Evolutionary conservation across 441 rosid genomes (phyloP), one percentile per base, ranked within the genome.

Genomic region (Kokia cookei): DNA sequence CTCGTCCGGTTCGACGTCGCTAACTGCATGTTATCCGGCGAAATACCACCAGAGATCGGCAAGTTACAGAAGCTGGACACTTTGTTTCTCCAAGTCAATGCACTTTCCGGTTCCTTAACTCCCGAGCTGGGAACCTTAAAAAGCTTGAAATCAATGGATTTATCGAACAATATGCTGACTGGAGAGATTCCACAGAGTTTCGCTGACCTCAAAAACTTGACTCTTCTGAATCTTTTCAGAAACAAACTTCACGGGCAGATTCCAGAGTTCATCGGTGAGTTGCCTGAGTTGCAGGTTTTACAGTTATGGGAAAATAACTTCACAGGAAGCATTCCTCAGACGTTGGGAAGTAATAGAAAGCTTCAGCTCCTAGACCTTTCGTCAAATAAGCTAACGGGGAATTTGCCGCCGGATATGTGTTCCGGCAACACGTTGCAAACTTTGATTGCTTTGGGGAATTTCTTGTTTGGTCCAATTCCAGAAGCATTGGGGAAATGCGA

Each of bases 251-350:
- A 91, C 79, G 97, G 99, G 0, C 84, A 88, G 27, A 91, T 95
- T 69, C 99, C 98, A 14, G 93, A 88, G 83, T 91, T 91, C 53
- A 83, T 95, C 70, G 97, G 93, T 12, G 93, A 85, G 3, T 66
- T 95, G 53, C 97, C 98, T 50, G 74, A 80, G 80, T 91, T 95
- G 10, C 89, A 95, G 76, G 98, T 93, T 72, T 75, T 95, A 70
- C 97, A 95, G 87, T 69, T 95, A 27, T 95, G 99, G 99, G 99
- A 91, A 63, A 95, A 95, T 59, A 93, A 93, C 76, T 91, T 95
- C 85, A 93, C 99, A 1, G 97, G 93, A 26, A 88, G 83, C 47
- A 88, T 95, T 63, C 98, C 98, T 8, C 86, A 80, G 69, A 82
- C 78, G n/a, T 35, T 95, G 40, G 99, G 99, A 7, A 82, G 78